Evolutionary conservation across 1,284 basidiomycete genomes (phyloP).

Genomic region (Inonotus hispidus): DNA sequence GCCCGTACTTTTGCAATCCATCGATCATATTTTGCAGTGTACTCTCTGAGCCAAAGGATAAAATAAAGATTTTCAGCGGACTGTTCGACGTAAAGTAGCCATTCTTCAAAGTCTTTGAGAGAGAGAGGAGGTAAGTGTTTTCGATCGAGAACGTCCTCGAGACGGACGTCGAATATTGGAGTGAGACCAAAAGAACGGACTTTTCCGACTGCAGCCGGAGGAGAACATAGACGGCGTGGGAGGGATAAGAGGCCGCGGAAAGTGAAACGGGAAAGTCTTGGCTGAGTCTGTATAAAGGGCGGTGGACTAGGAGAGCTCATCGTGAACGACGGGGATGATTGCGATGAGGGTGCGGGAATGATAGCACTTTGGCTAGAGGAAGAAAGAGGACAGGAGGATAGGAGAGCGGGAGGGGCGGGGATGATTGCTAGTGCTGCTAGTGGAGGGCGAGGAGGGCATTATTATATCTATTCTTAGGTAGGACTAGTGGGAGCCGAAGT

Average conservation of each 20-base stretch:
- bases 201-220: constrained; percentile 60
- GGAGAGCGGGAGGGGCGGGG: neutral
- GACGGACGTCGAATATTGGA: constrained; percentile 51
- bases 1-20: constrained; percentile 10
- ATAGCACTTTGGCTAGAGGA: too few species aligned
- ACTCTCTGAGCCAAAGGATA: constrained; percentile 48
- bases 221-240: constrained; percentile 62
- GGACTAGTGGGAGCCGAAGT: neutral
- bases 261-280: constrained; percentile 42
- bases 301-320: neutral
- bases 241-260: constrained; percentile 43
- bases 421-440: too few species aligned
- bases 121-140: constrained; percentile 68
- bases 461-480: neutral
- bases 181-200: constrained; percentile 57
- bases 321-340: neutral
- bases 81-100: constrained; percentile 68
- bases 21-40: constrained; percentile 23
- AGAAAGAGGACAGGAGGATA: too few species aligned
- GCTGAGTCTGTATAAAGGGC: constrained; percentile 30
- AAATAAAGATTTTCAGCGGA: constrained; percentile 72
- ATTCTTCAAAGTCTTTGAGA: constrained; percentile 77
- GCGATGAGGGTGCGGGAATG: neutral
- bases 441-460: neutral
- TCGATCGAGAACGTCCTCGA: constrained; percentile 65